Percentiles rank a stretch among this genome's conserved stretches.
Evolutionary conservation across 2,329 filamentous ascomycete genomes (phyloP).

Genomic region (Talaromyces rugulosus): DNA sequence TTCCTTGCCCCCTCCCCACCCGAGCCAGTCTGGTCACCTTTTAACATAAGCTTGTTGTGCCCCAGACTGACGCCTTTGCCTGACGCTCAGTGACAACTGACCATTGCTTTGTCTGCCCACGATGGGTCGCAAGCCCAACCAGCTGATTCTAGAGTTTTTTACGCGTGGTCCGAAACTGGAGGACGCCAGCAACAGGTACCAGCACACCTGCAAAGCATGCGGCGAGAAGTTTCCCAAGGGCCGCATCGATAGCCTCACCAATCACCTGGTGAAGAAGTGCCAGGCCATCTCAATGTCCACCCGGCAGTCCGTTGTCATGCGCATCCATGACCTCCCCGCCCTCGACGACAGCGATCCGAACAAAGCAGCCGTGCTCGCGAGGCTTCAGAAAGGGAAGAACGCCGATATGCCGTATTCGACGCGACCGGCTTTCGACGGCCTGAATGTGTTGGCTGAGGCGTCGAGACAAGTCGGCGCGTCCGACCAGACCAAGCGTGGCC

Average conservation of each 20-base stretch:
- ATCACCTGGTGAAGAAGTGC: slow-evolving; percentile 82
- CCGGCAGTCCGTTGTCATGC: slow-evolving; percentile 68
- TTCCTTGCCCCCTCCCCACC: neutral
- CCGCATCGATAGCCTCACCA: slow-evolving; percentile 74
- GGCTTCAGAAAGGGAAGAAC: slow-evolving; percentile 28
- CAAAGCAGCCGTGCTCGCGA: slow-evolving; percentile 34
- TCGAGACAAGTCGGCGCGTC: slow-evolving; percentile 68
- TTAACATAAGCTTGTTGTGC: neutral
- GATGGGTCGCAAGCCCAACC: slow-evolving; percentile 82
- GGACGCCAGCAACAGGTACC: slow-evolving; percentile 87
- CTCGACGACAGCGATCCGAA: slow-evolving; percentile 39
- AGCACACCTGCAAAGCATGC: slow-evolving; percentile 84
- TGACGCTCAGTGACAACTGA: slow-evolving; percentile 11
- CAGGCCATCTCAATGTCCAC: slow-evolving; percentile 71
- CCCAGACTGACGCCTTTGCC: neutral
- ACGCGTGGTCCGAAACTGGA: slow-evolving; percentile 79
- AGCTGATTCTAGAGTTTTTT: slow-evolving; percentile 83
- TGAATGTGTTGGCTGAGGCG: slow-evolving; percentile 84
- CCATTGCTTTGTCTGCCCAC: slow-evolving; percentile 19
- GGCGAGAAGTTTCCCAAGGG: slow-evolving; percentile 89
- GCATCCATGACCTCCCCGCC: slow-evolving; percentile 66
- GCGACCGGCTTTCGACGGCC: slow-evolving; percentile 67
- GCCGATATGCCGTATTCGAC: slow-evolving; percentile 42
- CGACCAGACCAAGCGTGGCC: slow-evolving; percentile 41
- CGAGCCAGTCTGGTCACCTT: neutral